phyloP scores from a whole-genome alignment of 1,284 basidiomycete species.

The Naganishia cerealis region DNA sequence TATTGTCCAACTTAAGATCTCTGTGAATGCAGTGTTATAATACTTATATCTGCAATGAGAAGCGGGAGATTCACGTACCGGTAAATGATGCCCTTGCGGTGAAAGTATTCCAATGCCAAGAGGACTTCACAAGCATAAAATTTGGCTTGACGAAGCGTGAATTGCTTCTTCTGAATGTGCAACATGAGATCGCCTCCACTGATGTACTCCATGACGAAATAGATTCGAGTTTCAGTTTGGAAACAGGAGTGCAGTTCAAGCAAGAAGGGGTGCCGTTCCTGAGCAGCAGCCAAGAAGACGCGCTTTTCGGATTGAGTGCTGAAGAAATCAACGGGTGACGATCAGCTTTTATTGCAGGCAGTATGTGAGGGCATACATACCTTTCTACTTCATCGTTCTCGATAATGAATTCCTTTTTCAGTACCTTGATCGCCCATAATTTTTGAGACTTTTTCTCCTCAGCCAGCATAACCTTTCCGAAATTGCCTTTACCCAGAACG shows the following conservation, averaged over 20 bases:
- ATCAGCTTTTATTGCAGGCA: slow-evolving; percentile 16
- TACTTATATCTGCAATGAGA: not conserved
- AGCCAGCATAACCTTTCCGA: slow-evolving; percentile 99
- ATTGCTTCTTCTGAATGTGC: slow-evolving; percentile 78
- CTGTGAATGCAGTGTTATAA: slow-evolving; percentile 53
- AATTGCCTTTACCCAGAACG: slow-evolving; percentile 98
- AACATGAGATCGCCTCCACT: slow-evolving; percentile 78
- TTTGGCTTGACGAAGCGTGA: slow-evolving; percentile 81
- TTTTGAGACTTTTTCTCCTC: slow-evolving; percentile 91
- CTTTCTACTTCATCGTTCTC: slow-evolving; percentile 99
- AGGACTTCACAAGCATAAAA: slow-evolving; percentile 99
- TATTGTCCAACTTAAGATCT: slow-evolving; percentile 98
- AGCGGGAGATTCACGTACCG: slow-evolving; percentile 60
- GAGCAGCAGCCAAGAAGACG: slow-evolving; percentile 92
- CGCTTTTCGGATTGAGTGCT: slow-evolving; percentile 99
- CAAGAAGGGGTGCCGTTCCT: slow-evolving; percentile 95
- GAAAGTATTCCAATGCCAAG: slow-evolving; percentile 96
- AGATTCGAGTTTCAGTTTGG: slow-evolving; percentile 96
- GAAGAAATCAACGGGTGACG: not conserved
- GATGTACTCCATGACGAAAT: slow-evolving; percentile 79
- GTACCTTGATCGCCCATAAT: slow-evolving; percentile 97
- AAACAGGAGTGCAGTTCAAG: slow-evolving; percentile 97
- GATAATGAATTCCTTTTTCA: slow-evolving; percentile 99
- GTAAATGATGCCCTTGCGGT: slow-evolving; percentile 92
- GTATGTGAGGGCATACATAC: slow-evolving; percentile 56